These are phyloP conservation scores for Groenewaldozyma tartarivorans DNA, from an alignment of 805 yeast genomes.

Conservation along the genomic window DNA sequence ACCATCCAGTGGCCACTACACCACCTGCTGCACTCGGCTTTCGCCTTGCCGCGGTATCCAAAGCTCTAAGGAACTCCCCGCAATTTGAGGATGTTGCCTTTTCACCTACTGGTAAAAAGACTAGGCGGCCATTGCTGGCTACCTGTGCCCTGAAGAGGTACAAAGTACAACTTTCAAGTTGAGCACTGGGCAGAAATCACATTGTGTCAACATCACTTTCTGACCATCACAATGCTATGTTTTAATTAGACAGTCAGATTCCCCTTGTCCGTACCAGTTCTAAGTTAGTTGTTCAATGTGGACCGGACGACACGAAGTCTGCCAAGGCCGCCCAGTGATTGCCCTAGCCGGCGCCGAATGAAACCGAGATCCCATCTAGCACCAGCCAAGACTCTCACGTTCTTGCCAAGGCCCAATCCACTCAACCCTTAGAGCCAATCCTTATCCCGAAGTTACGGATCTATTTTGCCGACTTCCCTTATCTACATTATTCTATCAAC, in stretches of 20 bases:
- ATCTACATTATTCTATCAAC: constrained; percentile 36
- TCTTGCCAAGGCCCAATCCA: constrained; percentile 31
- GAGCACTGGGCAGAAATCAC: constrained; percentile 37
- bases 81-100: not conserved
- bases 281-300: constrained; percentile 19
- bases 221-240: constrained; percentile 39
- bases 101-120: not conserved
- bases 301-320: constrained; percentile 12
- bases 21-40: not conserved
- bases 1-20: not conserved
- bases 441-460: constrained; percentile 37
- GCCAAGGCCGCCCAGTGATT: constrained; percentile 7
- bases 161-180: too few species aligned
- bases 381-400: constrained; percentile 22
- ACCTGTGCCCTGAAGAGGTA: constrained; percentile 1
- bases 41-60: not conserved
- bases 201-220: constrained; percentile 35
- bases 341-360: constrained; percentile 5
- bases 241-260: constrained; percentile 37
- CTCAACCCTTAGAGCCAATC: constrained; percentile 37
- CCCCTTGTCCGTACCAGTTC: constrained; percentile 30
- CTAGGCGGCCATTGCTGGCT: not conserved
- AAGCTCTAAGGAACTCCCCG: not conserved
- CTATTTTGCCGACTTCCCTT: constrained; percentile 37
- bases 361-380: constrained; percentile 6